These are phyloP conservation scores for Crithidia thermophila DNA, from an alignment of 208 protist genomes.

Conservation along the genomic window DNA sequence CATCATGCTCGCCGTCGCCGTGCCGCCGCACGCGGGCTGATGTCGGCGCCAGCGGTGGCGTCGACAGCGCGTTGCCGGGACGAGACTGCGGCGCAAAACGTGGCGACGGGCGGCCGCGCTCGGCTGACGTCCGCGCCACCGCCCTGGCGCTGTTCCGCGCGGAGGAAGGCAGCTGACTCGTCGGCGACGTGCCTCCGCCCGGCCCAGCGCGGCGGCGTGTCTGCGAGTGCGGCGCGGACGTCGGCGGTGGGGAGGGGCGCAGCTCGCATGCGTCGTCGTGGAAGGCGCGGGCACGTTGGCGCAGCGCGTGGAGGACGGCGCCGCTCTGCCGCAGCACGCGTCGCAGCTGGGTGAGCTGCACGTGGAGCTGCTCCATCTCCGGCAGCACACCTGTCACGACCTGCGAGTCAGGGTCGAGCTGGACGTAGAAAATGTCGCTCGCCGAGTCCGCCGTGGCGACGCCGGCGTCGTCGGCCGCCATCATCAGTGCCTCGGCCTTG, in stretches of 20 bases:
- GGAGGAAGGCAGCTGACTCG: background rate
- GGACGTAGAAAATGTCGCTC: conserved; percentile 31
- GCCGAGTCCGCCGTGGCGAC: conserved; percentile 1
- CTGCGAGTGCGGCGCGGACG: background rate
- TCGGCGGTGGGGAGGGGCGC: background rate
- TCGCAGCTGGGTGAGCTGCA: conserved; percentile 25
- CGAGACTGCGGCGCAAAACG: conserved; percentile 3
- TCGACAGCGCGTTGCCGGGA: background rate
- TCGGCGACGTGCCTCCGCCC: background rate
- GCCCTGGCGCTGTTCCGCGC: background rate
- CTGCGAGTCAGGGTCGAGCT: conserved; percentile 31
- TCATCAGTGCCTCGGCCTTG: conserved; percentile 3
- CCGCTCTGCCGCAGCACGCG: conserved; percentile 22
- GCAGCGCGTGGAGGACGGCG: conserved; percentile 17
- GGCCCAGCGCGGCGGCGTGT: background rate
- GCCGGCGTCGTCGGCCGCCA: background rate
- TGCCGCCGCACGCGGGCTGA: background rate
- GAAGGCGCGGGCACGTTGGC: conserved; percentile 17
- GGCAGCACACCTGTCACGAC: conserved; percentile 31
- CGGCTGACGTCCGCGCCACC: background rate
- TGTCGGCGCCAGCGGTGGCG: background rate
- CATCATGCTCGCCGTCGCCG: conserved; percentile 19
- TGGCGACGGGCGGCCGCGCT: background rate
- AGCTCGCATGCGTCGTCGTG: conserved; percentile 24
- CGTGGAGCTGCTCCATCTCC: conserved; percentile 36